These are phyloP conservation scores for Plasmodium relictum DNA, from an alignment of 169 alveolate species.

Conservation along the genomic window DNA sequence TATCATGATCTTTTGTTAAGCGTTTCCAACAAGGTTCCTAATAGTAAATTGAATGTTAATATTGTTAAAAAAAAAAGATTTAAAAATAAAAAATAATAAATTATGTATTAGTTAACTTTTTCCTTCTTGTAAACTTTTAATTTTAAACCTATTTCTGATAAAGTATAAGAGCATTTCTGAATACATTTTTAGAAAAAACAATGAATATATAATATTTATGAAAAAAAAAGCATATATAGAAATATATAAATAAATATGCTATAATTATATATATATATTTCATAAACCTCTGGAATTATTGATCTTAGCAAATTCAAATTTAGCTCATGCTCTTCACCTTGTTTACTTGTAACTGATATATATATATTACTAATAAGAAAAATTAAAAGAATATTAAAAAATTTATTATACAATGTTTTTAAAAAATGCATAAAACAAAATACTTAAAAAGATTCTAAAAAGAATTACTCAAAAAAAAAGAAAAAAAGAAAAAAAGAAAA, in stretches of 20 bases:
- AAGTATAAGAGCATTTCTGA: constrained; percentile 38
- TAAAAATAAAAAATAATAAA: background rate
- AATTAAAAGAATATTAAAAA: background rate
- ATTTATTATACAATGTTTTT: background rate
- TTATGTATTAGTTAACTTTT: constrained; percentile 28
- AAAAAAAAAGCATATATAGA: background rate
- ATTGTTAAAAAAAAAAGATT: background rate
- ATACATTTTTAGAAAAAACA: background rate
- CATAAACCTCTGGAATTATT: constrained; percentile 57
- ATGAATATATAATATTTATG: constrained; percentile 5
- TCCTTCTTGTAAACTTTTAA: constrained; percentile 34
- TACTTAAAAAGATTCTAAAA: background rate
- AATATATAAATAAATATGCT: background rate
- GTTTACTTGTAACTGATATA: constrained; percentile 31
- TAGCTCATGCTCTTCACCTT: constrained; percentile 39
- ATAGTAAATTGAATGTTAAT: background rate
- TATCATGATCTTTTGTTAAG: constrained; percentile 45
- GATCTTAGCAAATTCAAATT: constrained; percentile 53
- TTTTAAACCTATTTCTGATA: constrained; percentile 25
- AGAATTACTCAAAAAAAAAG: too few relatives aligned
- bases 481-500: too few relatives aligned
- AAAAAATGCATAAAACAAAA: background rate
- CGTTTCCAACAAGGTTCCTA: constrained; percentile 78
- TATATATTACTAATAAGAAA: constrained; percentile 40
- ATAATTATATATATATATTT: background rate